Base-by-base conservation (phyloP, 352 stramenopile genomes). In the Phytophthora meadii region DNA sequence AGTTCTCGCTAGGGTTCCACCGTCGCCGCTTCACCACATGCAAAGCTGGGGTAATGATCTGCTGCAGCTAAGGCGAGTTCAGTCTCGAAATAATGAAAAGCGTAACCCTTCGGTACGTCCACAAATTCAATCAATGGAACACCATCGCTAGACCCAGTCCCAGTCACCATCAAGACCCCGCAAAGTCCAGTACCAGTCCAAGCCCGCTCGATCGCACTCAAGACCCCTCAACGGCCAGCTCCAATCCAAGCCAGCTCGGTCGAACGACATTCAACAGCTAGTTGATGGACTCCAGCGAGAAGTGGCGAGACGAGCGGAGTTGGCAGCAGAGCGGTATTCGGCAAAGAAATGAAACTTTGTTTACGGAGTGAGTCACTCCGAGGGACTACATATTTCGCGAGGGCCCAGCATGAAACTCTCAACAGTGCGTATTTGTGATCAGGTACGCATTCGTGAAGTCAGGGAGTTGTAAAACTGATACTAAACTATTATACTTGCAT, bases 361-460 rank as follows among this genome's bases (percentile, higher is more conserved):
- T 8, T 30, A 30, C 27, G 27, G 40, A 10, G 40, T 9, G 27
- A 17, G 17, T 24, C 19, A 19, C 19, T 19, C 19, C 19, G 19
- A 46, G 5, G 7, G 17, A 5, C 19, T 25, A n/a, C 19, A 19
- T 46, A 8, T 46, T n/a, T 19, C 19, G 27, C 10, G 40, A 46
- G 14, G 1, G 2, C 22, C 22, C 22, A 22, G 22, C 22, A 22
- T 22, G 40, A 27, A 25, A 46, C 97, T 66, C 98, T 99, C 71
- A 99, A 95, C 22, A 22, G 22, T 22, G 22, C 22, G 22, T 22
- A 2, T 22, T 22, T 22, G 22, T 22, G 22, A 22, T 22, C 22
- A 22, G 22, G 22, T 22, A 22, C 22, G 22, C 22, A 22, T 22
- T 1, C 22, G 22, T 22, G 22, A 22, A 22, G 22, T 22, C 22